Evolutionary conservation across 495 filamentous ascomycete genomes (phyloP), one percentile per base, ranked within the genome.

Genomic region (Amniculicola lignicola): DNA sequence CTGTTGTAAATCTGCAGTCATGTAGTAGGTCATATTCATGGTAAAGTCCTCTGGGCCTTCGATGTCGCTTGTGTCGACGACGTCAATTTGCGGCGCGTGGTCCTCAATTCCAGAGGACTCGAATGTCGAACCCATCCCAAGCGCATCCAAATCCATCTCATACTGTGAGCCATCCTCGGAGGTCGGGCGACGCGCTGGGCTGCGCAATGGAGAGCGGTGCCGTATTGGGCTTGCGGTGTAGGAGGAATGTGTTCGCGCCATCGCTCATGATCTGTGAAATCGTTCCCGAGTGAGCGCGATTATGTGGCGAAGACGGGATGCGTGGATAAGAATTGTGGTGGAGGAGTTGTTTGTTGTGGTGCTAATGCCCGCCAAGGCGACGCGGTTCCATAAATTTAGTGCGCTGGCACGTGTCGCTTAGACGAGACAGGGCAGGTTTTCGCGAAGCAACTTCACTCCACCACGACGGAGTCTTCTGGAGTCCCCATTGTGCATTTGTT

Each of bases 21-120:
- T 70, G 66, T 66, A 72, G 35, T 51, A 56, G 7, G 55, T 65
- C 64, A 72, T 67, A 50, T 72, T 70, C 51, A 59, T 48, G 10
- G 69, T 72, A 48, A 72, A 72, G 54, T 72, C 69, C 49, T 65
- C 66, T 6, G 69, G 69, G 23, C 69, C 69, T 35, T 68, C 69
- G 39, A 72, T 68, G 36, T 72, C 68, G 40, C 68, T 67, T 29
- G 46, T 60, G 4, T 57, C 48, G 16, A 64, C 51, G 1, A 47
- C 43, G 40, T 64, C 61, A 3, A 64, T 14, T 27, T 55, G 46
- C 6, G 47, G 40, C 16, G 18, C 45, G 11, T 40, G 47, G 4
- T 38, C 61, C 5, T 56, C 51, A 3, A 61, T 15, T 14, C 40
- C 58, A 0, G 51, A 45, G 2, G 58, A 44, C n/a, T 64, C 56